phyloP scores from a whole-genome alignment of 352 stramenopile genomes.

The Globisporangium acanthophoron region DNA sequence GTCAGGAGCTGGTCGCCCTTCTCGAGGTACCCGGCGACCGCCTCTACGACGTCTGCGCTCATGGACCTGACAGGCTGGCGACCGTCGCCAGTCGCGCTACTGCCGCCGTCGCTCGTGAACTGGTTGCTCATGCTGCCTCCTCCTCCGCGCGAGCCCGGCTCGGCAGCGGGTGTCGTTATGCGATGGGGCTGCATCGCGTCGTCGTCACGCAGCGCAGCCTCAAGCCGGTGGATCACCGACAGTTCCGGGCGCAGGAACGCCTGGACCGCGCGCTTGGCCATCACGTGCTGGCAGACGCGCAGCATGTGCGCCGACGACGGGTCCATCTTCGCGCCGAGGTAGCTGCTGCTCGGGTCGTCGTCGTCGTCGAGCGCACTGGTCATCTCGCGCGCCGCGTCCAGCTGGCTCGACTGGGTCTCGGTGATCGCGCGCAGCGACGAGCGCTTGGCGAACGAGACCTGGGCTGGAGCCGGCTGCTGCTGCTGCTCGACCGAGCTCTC shows the following conservation, averaged over 20 bases:
- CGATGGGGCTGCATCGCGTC: constrained; percentile 29
- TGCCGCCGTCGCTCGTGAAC: background rate
- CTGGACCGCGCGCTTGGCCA: constrained; percentile 65
- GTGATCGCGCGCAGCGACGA: constrained; percentile 34
- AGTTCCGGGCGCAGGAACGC: constrained; percentile 51
- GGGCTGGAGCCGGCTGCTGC: background rate
- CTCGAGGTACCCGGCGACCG: constrained; percentile 41
- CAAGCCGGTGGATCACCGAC: constrained; percentile 56
- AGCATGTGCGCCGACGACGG: constrained; percentile 53
- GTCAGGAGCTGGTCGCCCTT: constrained; percentile 54
- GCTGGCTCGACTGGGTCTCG: constrained; percentile 4
- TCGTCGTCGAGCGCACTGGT: constrained; percentile 10
- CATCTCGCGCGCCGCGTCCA: constrained; percentile 2
- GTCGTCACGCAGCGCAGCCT: constrained; percentile 42
- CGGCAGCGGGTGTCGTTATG: constrained; percentile 5
- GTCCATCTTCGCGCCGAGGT: constrained; percentile 28
- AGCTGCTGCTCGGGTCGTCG: constrained; percentile 5
- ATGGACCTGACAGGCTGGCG: constrained; percentile 40
- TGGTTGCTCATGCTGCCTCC: background rate
- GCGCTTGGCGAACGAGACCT: constrained; percentile 18
- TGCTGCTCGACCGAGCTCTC: constrained; percentile 4
- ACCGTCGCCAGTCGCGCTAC: background rate
- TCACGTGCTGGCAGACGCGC: constrained; percentile 68
- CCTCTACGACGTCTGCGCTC: constrained; percentile 33
- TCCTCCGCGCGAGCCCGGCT: background rate